Conservation (phyloP, 768 basidiomycete species). For the Psilocybe sp. region DNA sequence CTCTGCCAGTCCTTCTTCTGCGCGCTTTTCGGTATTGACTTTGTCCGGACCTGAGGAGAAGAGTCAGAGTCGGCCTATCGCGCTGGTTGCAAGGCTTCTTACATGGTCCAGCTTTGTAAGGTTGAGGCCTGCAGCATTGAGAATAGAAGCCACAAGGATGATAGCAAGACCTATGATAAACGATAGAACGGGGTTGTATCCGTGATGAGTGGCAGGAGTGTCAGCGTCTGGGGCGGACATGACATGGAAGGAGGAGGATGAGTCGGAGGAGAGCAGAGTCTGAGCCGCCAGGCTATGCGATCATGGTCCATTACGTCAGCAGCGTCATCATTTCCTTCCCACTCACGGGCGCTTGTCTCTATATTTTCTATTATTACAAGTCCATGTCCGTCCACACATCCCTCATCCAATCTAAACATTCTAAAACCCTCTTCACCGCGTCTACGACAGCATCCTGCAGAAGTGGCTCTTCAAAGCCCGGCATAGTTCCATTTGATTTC, state of each 20-base stretch:
- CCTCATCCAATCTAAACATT: slow-evolving; percentile 51
- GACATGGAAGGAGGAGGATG: too few species aligned
- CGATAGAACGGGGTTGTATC: slow-evolving; percentile 52
- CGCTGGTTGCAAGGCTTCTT: slow-evolving; percentile 21
- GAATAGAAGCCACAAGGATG: slow-evolving; percentile 77
- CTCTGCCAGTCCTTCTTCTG: slow-evolving; percentile 77
- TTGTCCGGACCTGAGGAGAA: slow-evolving; percentile 59
- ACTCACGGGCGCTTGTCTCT: background rate
- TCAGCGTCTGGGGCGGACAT: too few species aligned
- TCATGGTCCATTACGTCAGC: too few species aligned
- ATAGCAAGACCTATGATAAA: slow-evolving; percentile 88
- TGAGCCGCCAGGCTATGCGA: too few species aligned
- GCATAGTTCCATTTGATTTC: slow-evolving; percentile 28
- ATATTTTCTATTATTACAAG: slow-evolving; percentile 6
- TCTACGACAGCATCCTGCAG: slow-evolving; percentile 43
- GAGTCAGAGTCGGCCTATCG: background rate
- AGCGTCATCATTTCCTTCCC: too few species aligned
- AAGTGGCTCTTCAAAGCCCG: slow-evolving; percentile 68
- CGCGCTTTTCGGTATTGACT: slow-evolving; percentile 69
- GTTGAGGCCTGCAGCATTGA: slow-evolving; percentile 92
- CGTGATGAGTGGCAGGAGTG: too few species aligned
- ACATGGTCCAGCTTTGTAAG: slow-evolving; percentile 93
- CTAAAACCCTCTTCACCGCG: slow-evolving; percentile 35
- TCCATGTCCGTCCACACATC: slow-evolving; percentile 51
- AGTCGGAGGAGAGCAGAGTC: too few species aligned